Conservation (phyloP, 257 asterid genomes). For the Solanum pimpinellifolium region DNA sequence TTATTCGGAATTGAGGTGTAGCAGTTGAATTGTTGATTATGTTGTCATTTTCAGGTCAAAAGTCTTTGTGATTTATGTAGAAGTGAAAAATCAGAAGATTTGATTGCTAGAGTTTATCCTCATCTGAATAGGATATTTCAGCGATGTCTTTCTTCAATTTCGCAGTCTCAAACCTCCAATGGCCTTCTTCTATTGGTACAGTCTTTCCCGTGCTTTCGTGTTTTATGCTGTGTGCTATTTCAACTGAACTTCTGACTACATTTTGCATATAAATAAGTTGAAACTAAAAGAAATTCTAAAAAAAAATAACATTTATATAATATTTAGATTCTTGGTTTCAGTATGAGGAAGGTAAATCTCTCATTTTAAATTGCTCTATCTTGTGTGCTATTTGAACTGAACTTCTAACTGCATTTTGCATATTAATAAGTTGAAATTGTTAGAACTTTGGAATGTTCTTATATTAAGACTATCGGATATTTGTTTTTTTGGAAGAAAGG, state of each 20-base stretch:
- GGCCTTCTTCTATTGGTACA: constrained; percentile 77
- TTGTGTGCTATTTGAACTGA: not conserved
- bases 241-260: not conserved
- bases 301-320: not conserved
- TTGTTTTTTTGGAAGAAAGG: not conserved
- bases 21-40: not conserved
- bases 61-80: constrained; percentile 59
- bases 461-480: not conserved
- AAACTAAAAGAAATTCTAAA: not conserved
- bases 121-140: constrained; percentile 75
- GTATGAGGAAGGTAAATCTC: not conserved
- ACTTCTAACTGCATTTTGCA: not conserved
- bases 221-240: not conserved
- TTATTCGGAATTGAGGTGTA: not conserved
- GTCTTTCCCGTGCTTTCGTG: not conserved
- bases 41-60: constrained; percentile 40
- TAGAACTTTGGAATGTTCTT: not conserved
- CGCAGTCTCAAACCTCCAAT: constrained; percentile 59
- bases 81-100: constrained; percentile 66
- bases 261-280: not conserved
- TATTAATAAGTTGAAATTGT: not conserved
- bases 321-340: not conserved
- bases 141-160: constrained; percentile 58
- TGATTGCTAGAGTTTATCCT: constrained; percentile 75
- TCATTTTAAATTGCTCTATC: not conserved